Evolutionary conservation across 345 rosid genomes (phyloP).

Genomic region (Brassica napus): DNA sequence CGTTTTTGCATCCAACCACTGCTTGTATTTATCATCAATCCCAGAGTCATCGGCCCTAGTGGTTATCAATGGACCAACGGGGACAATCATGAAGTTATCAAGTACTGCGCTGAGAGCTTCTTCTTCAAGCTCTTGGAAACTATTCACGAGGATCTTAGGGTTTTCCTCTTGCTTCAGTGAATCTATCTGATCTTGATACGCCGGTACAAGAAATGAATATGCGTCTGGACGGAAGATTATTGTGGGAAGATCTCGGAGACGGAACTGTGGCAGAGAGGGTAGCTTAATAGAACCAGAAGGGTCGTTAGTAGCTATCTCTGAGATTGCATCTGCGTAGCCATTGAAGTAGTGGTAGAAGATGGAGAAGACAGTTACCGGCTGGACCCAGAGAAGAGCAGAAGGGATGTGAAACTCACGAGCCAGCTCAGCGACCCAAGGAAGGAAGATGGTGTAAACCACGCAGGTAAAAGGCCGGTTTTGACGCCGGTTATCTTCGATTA

Average conservation of each 20-base stretch:
- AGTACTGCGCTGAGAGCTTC: constrained; percentile 49
- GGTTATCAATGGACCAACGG: constrained; percentile 60
- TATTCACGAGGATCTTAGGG: constrained; percentile 59
- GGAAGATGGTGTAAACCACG: constrained; percentile 50
- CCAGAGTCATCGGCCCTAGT: neutral
- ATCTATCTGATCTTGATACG: constrained; percentile 41
- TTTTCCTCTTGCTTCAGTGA: constrained; percentile 38
- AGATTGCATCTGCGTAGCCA: constrained; percentile 50
- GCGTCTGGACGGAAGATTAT: constrained; percentile 33
- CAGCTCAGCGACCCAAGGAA: constrained; percentile 57
- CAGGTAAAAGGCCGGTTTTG: constrained; percentile 40
- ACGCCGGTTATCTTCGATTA: constrained; percentile 29
- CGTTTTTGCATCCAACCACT: constrained; percentile 49
- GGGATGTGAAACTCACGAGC: constrained; percentile 52
- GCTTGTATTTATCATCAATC: constrained; percentile 19
- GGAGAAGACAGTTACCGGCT: constrained; percentile 55
- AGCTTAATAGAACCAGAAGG: constrained; percentile 35
- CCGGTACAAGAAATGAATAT: neutral
- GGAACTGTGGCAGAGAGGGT: constrained; percentile 56
- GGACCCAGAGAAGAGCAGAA: constrained; percentile 56
- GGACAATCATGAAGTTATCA: constrained; percentile 34
- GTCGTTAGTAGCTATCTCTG: constrained; percentile 17
- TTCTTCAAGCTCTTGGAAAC: constrained; percentile 59
- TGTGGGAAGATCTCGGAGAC: constrained; percentile 53
- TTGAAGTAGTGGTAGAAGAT: constrained; percentile 56